Evolutionary conservation across 129 eudicot species (phyloP).

Genomic region (Arctium minus): DNA sequence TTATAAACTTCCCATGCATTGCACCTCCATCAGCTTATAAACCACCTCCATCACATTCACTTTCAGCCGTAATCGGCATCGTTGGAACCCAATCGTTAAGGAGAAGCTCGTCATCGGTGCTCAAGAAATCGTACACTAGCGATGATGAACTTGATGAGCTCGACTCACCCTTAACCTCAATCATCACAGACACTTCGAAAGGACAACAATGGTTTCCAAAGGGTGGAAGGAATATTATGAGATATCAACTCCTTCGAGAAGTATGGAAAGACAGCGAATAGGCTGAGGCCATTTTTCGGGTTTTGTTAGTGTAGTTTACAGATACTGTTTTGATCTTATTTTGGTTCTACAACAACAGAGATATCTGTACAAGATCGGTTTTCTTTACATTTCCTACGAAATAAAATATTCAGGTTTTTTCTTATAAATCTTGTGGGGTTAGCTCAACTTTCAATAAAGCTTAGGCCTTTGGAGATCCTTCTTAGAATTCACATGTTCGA

Average conservation of each 20-base stretch:
- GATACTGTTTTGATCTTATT: constrained; percentile 11
- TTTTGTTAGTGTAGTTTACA: neutral
- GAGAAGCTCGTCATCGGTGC: constrained; percentile 58
- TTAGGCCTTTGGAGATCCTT: too few species aligned
- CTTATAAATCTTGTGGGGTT: too few species aligned
- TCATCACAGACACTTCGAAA: constrained; percentile 42
- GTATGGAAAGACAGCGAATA: constrained; percentile 73
- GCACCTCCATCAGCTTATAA: constrained; percentile 53
- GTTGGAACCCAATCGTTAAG: constrained; percentile 44
- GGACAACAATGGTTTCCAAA: constrained; percentile 39
- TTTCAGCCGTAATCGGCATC: constrained; percentile 35
- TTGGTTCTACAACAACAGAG: constrained; percentile 2
- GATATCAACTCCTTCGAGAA: constrained; percentile 80
- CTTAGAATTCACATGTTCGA: too few species aligned
- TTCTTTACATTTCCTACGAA: constrained; percentile 10
- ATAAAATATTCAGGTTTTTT: neutral
- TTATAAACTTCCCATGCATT: constrained; percentile 53
- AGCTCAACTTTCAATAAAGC: too few species aligned
- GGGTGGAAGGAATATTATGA: constrained; percentile 51
- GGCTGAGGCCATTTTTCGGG: neutral
- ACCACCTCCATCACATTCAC: constrained; percentile 68
- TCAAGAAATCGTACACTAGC: constrained; percentile 72
- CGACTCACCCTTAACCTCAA: constrained; percentile 61
- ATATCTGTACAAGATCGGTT: constrained; percentile 6
- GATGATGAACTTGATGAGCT: constrained; percentile 91